Percentiles rank a stretch among this genome's conserved stretches.
Conservation (phyloP, 257 asterid species). For the Cruciata laevipes region DNA sequence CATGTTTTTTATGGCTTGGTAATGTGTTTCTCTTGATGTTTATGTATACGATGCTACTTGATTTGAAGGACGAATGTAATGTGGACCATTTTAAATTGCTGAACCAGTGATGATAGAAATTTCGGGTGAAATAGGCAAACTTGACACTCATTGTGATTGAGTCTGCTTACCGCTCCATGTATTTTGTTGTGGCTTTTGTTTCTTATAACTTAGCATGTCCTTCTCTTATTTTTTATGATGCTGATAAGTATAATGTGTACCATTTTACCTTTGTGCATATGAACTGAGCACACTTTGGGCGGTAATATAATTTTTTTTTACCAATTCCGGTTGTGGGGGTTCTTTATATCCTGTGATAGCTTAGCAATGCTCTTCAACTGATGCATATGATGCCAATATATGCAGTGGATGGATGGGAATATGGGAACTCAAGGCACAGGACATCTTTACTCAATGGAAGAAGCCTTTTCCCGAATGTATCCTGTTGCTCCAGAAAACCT, state of each 20-base stretch:
- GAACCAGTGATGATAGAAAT: not conserved
- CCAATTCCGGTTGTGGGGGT: not conserved
- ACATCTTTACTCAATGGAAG: not conserved
- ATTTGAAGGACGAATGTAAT: not conserved
- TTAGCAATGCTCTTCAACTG: not conserved
- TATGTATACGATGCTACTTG: not conserved
- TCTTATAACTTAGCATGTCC: not conserved
- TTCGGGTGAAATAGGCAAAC: not conserved
- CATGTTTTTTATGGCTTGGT: not conserved
- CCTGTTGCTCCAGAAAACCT: not conserved
- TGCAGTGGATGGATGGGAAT: not conserved
- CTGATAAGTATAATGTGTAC: not conserved
- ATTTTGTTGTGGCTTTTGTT: not conserved
- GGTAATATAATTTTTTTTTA: not conserved
- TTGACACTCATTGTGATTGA: not conserved
- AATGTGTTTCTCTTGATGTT: not conserved
- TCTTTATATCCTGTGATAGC: not conserved
- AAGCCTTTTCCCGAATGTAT: not conserved
- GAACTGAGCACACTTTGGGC: not conserved
- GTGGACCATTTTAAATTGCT: not conserved
- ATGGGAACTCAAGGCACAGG: not conserved
- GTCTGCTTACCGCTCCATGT: not conserved
- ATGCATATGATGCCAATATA: not conserved
- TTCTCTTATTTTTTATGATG: not conserved
- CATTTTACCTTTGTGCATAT: no score